Evolutionary conservation across 345 rosid species (phyloP).

Genomic region (Hibiscus mutabilis): DNA sequence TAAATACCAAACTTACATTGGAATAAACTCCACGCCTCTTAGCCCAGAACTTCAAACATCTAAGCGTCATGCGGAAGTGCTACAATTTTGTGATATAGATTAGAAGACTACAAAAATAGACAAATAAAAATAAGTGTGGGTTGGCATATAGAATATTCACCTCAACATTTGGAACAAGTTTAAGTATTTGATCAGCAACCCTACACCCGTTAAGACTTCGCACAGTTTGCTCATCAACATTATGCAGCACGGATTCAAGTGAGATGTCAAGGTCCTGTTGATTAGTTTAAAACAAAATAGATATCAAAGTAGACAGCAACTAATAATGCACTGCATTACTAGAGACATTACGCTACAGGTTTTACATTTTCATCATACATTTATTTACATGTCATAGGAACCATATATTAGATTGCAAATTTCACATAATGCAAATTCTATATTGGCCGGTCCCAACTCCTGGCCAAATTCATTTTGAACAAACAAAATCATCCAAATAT

Average conservation of each 20-base stretch:
- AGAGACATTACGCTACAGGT: not conserved
- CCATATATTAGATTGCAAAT: not conserved
- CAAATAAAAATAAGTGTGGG: not conserved
- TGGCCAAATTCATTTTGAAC: not conserved
- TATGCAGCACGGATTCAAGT: constrained; percentile 47
- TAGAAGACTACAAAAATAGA: constrained; percentile 1
- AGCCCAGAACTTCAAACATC: constrained; percentile 73
- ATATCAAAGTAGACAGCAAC: constrained; percentile 2
- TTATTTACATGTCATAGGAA: not conserved
- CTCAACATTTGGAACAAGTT: constrained; percentile 85
- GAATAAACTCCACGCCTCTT: constrained; percentile 68
- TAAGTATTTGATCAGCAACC: constrained; percentile 94
- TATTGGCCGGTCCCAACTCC: not conserved
- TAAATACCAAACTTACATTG: constrained; percentile 39
- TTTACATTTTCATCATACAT: not conserved
- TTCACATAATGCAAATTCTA: not conserved
- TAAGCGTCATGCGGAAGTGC: constrained; percentile 58
- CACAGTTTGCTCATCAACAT: constrained; percentile 85
- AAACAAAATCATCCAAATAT: not conserved
- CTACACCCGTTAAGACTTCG: constrained; percentile 98
- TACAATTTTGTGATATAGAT: constrained; percentile 29
- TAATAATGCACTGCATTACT: not conserved
- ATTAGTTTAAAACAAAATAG: constrained; percentile 11
- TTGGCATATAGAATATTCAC: constrained; percentile 25
- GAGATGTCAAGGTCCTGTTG: constrained; percentile 86